Conservation (phyloP, 2,329 filamentous ascomycete species). For the Hypoxylon sp. region DNA sequence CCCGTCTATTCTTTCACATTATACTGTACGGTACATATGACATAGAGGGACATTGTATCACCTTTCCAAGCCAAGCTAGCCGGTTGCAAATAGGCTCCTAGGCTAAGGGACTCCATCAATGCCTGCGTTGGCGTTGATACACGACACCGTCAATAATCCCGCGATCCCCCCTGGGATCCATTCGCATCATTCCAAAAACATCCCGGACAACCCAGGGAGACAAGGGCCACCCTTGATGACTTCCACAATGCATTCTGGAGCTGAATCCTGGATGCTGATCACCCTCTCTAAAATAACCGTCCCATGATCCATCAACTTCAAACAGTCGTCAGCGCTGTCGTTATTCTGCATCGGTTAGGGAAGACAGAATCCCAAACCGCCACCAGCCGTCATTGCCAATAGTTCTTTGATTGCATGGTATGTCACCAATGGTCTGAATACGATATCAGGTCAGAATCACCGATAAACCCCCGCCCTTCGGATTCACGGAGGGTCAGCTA, state of each 20-base stretch:
- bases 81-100: slow-evolving; percentile 40
- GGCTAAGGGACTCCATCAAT: slow-evolving; percentile 40
- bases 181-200: slow-evolving; percentile 46
- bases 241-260: slow-evolving; percentile 48
- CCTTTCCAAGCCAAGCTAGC: slow-evolving; percentile 40
- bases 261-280: slow-evolving; percentile 61
- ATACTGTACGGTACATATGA: neutral
- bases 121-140: slow-evolving; percentile 40
- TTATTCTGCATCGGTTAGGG: slow-evolving; percentile 23
- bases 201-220: slow-evolving; percentile 46
- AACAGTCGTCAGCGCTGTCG: slow-evolving; percentile 55
- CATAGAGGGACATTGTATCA: slow-evolving; percentile 41
- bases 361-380: slow-evolving; percentile 34
- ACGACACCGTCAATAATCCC: slow-evolving; percentile 36
- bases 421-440: slow-evolving; percentile 26
- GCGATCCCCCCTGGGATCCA: slow-evolving; percentile 40
- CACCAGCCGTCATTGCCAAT: slow-evolving; percentile 26
- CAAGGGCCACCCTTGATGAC: slow-evolving; percentile 46
- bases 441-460: slow-evolving; percentile 20
- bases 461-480: neutral
- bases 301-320: slow-evolving; percentile 65
- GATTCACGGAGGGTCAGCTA: slow-evolving; percentile 5
- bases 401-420: slow-evolving; percentile 13
- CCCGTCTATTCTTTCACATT: slow-evolving; percentile 19
- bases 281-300: slow-evolving; percentile 62